Evolutionary conservation across 257 asterid genomes (phyloP).

Genomic region (Nicotiana undulata): DNA sequence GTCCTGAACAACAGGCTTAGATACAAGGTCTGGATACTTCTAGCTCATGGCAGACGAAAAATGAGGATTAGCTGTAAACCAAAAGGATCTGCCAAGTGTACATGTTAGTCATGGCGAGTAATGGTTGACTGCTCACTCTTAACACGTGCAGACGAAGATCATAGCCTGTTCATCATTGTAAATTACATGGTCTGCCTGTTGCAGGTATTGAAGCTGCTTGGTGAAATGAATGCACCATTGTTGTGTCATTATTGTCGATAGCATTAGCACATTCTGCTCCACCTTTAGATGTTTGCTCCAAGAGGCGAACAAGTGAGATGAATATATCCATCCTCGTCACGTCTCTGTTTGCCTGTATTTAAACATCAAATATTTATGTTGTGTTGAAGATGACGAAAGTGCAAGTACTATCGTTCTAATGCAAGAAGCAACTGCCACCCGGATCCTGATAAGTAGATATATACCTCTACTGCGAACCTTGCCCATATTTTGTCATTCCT

Average conservation of each 20-base stretch:
- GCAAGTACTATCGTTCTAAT: neutral
- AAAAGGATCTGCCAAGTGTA: neutral
- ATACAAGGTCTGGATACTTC: neutral
- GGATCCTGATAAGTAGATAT: neutral
- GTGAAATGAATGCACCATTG: constrained; percentile 27
- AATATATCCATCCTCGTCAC: constrained; percentile 85
- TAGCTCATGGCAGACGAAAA: neutral
- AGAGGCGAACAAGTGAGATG: constrained; percentile 63
- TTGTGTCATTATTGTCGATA: constrained; percentile 18
- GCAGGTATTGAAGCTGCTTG: constrained; percentile 28
- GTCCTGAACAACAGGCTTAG: neutral
- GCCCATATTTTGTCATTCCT: constrained; percentile 84
- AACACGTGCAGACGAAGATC: neutral
- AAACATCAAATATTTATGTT: neutral
- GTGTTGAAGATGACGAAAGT: neutral
- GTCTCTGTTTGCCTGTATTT: constrained; percentile 74
- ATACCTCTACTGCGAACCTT: constrained; percentile 79
- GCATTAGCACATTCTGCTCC: constrained; percentile 17
- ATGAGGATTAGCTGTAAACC: neutral
- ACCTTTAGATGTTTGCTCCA: constrained; percentile 55
- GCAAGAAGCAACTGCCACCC: neutral
- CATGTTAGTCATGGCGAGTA: constrained; percentile 7
- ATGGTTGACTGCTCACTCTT: neutral
- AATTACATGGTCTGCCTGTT: constrained; percentile 3
- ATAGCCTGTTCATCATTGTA: neutral